phyloP scores from a whole-genome alignment of 371 early-diverging fungal genomes.

The Nematocida major region DNA sequence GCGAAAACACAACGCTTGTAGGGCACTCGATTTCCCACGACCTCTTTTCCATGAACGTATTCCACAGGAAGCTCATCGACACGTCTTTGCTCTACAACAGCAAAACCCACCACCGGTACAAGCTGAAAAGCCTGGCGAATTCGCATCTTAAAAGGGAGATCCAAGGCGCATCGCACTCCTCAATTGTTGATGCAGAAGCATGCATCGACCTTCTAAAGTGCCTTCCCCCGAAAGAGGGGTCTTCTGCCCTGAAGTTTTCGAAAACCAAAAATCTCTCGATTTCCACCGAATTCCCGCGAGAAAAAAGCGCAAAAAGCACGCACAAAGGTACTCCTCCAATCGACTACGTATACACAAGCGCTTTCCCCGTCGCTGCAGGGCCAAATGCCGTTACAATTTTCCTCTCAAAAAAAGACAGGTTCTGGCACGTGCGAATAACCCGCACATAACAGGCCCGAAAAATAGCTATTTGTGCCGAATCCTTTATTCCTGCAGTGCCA shows the following conservation, averaged over 20 bases:
- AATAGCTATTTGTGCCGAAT: too few species aligned
- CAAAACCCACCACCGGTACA: slow-evolving; percentile 52
- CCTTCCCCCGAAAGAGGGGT: neutral
- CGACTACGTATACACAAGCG: neutral
- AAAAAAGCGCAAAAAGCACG: neutral
- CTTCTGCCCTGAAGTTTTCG: neutral
- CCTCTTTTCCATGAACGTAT: slow-evolving; percentile 53
- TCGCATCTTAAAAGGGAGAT: slow-evolving; percentile 54
- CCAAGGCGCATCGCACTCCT: slow-evolving; percentile 56
- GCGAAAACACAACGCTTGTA: slow-evolving; percentile 59
- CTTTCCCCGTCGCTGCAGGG: neutral
- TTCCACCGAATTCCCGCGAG: neutral
- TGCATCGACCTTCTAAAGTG: slow-evolving; percentile 48
- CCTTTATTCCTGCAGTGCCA: too few species aligned
- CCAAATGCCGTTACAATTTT: neutral
- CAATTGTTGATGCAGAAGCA: slow-evolving; percentile 55
- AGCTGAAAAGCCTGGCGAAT: slow-evolving; percentile 52
- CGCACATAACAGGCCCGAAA: too few species aligned
- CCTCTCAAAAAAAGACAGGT: neutral
- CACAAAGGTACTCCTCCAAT: neutral
- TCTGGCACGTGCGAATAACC: neutral
- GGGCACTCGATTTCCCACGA: slow-evolving; percentile 65
- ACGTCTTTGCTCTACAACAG: slow-evolving; percentile 58
- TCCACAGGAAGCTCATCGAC: slow-evolving; percentile 61
- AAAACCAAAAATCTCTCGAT: neutral